Percentiles rank a stretch among this genome's conserved stretches.
These are phyloP conservation scores for Carpinus fangiana DNA, from an alignment of 306 rosid genomes.

Conservation along the genomic window DNA sequence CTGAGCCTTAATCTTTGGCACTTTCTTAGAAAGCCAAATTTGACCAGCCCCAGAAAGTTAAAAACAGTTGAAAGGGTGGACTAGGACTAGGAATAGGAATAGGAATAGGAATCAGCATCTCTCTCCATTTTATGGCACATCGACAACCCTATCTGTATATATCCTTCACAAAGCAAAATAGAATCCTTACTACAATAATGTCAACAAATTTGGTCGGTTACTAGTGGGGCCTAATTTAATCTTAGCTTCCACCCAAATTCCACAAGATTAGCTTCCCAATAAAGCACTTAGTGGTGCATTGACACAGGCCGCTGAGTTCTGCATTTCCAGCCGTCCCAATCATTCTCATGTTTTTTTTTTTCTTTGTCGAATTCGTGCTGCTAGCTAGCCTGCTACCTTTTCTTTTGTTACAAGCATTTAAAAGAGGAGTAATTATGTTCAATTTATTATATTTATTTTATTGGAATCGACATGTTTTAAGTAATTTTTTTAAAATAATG, in stretches of 20 bases:
- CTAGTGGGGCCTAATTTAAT: constrained; percentile 26
- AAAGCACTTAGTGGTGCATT: constrained; percentile 29
- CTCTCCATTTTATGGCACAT: background rate
- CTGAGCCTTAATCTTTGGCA: background rate
- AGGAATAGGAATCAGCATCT: background rate
- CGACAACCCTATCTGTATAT: background rate
- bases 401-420: background rate
- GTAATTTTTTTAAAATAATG: no score
- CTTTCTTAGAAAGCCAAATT: constrained; percentile 1
- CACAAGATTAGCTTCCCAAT: constrained; percentile 21
- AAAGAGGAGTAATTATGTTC: background rate
- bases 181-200: background rate
- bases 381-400: background rate
- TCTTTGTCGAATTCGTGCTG: background rate
- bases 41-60: background rate
- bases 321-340: constrained; percentile 18
- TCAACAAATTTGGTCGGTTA: constrained; percentile 2
- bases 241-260: constrained; percentile 25
- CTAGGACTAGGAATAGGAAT: background rate
- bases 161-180: background rate
- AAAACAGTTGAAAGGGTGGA: background rate
- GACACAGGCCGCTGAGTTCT: constrained; percentile 5
- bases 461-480: no score
- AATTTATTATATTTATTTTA: no score
- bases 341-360: background rate